phyloP scores from a whole-genome alignment of 805 yeast genomes.

The Saturnispora silvae region DNA sequence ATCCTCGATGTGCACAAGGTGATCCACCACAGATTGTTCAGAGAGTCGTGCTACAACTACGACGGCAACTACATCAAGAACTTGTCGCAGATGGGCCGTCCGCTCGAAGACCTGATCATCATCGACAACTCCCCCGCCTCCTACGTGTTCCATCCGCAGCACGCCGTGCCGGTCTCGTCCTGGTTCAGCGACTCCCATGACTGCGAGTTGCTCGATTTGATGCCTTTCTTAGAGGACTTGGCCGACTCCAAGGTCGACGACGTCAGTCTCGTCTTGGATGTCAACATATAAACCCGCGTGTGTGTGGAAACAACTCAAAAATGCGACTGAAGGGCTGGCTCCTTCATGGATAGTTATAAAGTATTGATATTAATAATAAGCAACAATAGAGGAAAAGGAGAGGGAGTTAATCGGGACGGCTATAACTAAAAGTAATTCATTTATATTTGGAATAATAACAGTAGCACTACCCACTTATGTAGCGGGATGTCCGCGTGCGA shows the following conservation, averaged over 20 bases:
- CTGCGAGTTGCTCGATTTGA: slow-evolving; percentile 82
- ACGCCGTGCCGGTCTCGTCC: slow-evolving; percentile 91
- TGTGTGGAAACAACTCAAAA: too few species aligned
- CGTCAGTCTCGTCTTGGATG: slow-evolving; percentile 78
- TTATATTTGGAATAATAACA: too few species aligned
- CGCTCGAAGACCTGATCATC: slow-evolving; percentile 73
- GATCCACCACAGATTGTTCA: slow-evolving; percentile 83
- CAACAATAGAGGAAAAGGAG: too few species aligned
- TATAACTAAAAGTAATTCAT: too few species aligned
- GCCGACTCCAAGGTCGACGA: slow-evolving; percentile 66
- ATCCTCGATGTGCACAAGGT: slow-evolving; percentile 66
- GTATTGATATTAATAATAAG: too few species aligned
- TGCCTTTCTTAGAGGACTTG: slow-evolving; percentile 84
- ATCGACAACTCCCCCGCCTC: slow-evolving; percentile 97
- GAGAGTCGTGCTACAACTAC: slow-evolving; percentile 89
- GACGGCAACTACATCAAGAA: slow-evolving; percentile 94
- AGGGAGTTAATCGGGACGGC: too few species aligned
- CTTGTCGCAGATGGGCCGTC: slow-evolving; percentile 88
- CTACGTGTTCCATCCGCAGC: slow-evolving; percentile 96
- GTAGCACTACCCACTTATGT: too few species aligned
- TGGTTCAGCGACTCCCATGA: slow-evolving; percentile 99
- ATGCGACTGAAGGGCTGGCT: too few species aligned
- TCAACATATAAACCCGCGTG: slow-evolving; percentile 31
- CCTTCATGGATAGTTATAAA: too few species aligned
- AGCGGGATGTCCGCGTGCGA: too few species aligned